Evolutionary conservation across 805 yeast species (phyloP).

Genomic region (Sungouiella blattae): DNA sequence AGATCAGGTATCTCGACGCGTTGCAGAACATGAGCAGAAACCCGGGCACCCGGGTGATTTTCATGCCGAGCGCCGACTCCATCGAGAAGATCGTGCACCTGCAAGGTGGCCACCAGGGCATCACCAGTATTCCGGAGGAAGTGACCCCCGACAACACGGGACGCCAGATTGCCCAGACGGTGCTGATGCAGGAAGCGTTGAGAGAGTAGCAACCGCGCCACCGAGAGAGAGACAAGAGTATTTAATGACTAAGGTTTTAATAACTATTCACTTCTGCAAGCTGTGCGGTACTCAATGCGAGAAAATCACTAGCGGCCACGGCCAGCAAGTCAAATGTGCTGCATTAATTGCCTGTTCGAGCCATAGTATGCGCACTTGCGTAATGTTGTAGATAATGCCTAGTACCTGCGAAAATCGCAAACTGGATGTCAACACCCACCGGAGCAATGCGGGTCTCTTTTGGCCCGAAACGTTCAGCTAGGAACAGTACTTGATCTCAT

Average conservation of each 20-base stretch:
- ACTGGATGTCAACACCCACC: no score
- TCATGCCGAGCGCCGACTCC: constrained; percentile 58
- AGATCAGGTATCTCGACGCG: constrained; percentile 74
- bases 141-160: constrained; percentile 3
- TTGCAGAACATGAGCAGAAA: constrained; percentile 67
- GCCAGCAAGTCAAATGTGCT: no score
- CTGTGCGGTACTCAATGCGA: no score
- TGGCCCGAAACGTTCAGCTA: no score
- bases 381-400: no score
- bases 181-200: constrained; percentile 18
- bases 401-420: no score
- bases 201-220: constrained; percentile 2
- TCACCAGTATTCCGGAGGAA: constrained; percentile 7
- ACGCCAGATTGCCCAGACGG: constrained; percentile 11
- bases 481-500: no score
- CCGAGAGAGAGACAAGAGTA: background rate
- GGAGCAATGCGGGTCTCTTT: no score
- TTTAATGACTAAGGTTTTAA: no score
- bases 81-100: constrained; percentile 37
- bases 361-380: no score
- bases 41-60: constrained; percentile 64
- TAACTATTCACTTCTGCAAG: no score
- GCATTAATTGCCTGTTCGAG: no score
- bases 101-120: constrained; percentile 3
- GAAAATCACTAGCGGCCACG: background rate